A percentile compares a stretch with the other conserved stretches of the same genome.
Conservation (phyloP, 768 basidiomycete genomes). For the Dentipellis fragilis region DNA sequence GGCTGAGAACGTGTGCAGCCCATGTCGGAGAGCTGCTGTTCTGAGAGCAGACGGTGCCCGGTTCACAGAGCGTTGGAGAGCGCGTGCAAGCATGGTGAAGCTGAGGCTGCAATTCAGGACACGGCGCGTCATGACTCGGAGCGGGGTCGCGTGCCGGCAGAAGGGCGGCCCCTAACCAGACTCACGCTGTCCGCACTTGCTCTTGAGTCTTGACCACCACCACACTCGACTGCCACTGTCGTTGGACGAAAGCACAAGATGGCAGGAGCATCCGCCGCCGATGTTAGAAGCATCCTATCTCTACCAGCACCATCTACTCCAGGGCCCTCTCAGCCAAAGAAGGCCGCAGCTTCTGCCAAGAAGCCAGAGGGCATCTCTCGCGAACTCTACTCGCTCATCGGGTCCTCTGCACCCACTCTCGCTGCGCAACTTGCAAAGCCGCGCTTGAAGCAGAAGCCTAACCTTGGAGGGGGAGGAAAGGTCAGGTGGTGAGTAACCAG, state of each 20-base stretch:
- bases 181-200: not conserved
- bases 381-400: constrained; percentile 90
- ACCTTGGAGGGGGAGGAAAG: constrained; percentile 48
- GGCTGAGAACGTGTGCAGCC: constrained; percentile 4
- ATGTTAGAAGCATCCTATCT: constrained; percentile 78
- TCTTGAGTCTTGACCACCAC: not conserved
- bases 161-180: not conserved
- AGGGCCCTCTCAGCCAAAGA: constrained; percentile 40
- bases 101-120: not conserved
- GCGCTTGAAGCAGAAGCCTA: constrained; percentile 80
- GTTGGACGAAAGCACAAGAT: constrained; percentile 22
- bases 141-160: not conserved
- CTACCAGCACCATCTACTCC: constrained; percentile 33
- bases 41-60: not conserved
- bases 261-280: constrained; percentile 60
- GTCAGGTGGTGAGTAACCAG: constrained; percentile 54
- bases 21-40: constrained; percentile 1
- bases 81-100: not conserved
- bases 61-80: not conserved
- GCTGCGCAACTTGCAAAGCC: constrained; percentile 73
- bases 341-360: constrained; percentile 24
- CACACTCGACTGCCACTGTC: not conserved
- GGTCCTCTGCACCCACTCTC: constrained; percentile 83
- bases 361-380: constrained; percentile 89
- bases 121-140: not conserved